Conservation (phyloP, 2,329 filamentous ascomycete genomes). For the Emmonsia crescens region DNA sequence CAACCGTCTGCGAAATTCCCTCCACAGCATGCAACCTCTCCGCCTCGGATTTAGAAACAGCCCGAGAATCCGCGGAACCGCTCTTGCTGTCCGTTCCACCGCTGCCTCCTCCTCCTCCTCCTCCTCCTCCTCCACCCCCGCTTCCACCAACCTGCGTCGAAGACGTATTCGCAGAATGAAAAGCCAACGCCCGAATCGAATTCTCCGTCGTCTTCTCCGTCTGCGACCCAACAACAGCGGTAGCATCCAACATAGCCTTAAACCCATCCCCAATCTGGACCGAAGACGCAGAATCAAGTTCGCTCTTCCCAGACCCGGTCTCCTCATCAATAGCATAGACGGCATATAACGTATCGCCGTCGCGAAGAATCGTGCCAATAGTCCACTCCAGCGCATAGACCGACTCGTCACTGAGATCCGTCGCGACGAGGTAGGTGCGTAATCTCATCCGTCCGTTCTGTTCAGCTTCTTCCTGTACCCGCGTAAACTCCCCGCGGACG, state of each 20-base stretch:
- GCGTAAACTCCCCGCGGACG: slow-evolving; percentile 72
- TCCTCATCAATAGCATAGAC: slow-evolving; percentile 94
- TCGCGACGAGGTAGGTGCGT: slow-evolving; percentile 90
- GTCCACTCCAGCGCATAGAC: slow-evolving; percentile 96
- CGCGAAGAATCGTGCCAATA: slow-evolving; percentile 83
- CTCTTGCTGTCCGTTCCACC: slow-evolving; percentile 29
- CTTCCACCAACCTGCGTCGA: slow-evolving; percentile 26
- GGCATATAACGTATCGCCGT: slow-evolving; percentile 86
- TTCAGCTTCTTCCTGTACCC: slow-evolving; percentile 65
- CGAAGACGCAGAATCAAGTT: slow-evolving; percentile 28
- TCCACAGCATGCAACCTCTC: slow-evolving; percentile 74
- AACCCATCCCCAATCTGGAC: slow-evolving; percentile 59
- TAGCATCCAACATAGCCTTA: slow-evolving; percentile 65
- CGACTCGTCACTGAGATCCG: slow-evolving; percentile 86
- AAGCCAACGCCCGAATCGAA: slow-evolving; percentile 8
- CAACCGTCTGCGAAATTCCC: slow-evolving; percentile 70
- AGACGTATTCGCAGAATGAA: slow-evolving; percentile 12
- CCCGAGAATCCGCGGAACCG: slow-evolving; percentile 39
- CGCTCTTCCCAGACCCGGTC: slow-evolving; percentile 28
- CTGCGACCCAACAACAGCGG: slow-evolving; percentile 51
- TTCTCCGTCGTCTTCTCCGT: slow-evolving; percentile 46
- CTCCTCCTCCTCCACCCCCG: slow-evolving; percentile 17
- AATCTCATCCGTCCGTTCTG: slow-evolving; percentile 61
- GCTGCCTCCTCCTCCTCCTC: slow-evolving; percentile 13
- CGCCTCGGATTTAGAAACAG: slow-evolving; percentile 54